phyloP scores from a whole-genome alignment of 2,329 filamentous ascomycete genomes.

The Magnaporthiopsis incrustans region DNA sequence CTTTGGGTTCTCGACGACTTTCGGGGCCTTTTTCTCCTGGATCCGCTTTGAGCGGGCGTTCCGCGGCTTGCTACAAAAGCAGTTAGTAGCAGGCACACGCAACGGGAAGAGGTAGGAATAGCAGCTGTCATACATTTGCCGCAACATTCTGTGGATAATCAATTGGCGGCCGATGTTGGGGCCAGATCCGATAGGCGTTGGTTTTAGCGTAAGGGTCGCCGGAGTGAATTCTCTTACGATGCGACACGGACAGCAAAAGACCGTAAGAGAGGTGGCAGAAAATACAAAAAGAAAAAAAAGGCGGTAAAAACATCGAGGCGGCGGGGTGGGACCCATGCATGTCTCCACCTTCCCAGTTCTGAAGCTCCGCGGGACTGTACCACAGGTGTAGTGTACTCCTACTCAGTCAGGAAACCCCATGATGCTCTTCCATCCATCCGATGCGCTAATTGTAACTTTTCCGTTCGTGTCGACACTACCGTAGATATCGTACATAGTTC shows the following conservation, averaged over 20 bases:
- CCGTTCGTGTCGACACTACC: too few relatives aligned
- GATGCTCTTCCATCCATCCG: too few relatives aligned
- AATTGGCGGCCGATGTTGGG: not conserved
- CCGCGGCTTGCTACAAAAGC: slow-evolving; percentile 43
- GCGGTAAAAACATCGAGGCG: not conserved
- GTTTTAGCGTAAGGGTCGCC: not conserved
- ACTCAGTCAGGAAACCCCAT: too few relatives aligned
- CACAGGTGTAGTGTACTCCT: not conserved
- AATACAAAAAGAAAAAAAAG: slow-evolving; percentile 8
- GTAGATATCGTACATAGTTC: too few relatives aligned
- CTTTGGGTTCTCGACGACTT: slow-evolving; percentile 83
- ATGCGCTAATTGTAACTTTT: too few relatives aligned
- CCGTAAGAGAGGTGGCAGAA: not conserved
- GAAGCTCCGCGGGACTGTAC: not conserved
- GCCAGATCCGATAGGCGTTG: not conserved
- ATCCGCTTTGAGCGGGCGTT: slow-evolving; percentile 89
- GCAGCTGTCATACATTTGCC: slow-evolving; percentile 11
- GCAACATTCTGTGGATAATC: slow-evolving; percentile 11
- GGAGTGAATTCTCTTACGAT: not conserved
- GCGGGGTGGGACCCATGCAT: not conserved
- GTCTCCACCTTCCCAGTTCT: not conserved
- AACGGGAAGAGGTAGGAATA: not conserved
- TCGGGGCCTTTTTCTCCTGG: slow-evolving; percentile 86
- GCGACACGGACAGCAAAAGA: not conserved
- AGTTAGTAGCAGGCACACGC: not conserved